Evolutionary conservation across 2,329 filamentous ascomycete genomes (phyloP), one percentile per base, ranked within the genome.

Genomic region (Endothia cerciana): DNA sequence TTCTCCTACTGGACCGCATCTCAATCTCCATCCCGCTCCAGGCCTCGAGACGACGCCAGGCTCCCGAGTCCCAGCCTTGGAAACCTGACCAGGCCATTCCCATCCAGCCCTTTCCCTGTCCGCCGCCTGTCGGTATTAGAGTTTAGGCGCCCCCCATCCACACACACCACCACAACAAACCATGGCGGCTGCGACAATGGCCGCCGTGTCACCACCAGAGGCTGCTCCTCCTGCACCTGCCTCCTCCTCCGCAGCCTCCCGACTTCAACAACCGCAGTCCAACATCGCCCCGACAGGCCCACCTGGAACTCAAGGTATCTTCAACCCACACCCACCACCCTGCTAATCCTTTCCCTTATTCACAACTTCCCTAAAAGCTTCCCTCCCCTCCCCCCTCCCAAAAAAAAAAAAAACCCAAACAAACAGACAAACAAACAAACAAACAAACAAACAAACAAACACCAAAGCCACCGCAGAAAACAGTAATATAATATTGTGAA

Each of bases 241-340:
- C 30, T 43, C 40, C 15, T 58, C 55, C 6, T 4, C 55, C 11
- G 13, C 55, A 11, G 33, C 22, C 47, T 55, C 25, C 8, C 51
- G 28, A 13, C 51, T 33, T 15, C 51, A 55, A 33, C 51, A 30
- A 55, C 40, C n/a, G 19, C 10, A 22, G 19, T 40, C 56, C 7
- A 38, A 19, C 15, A n/a, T 30, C 38, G 22, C 36, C 55, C 36
- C 53, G 7, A 4, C 55, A 28, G 55, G 55, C 36, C 36, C 13
- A 33, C 36, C 38, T 43, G 69, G 72, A 58, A 69, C 71, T 62
- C 67, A 72, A 75, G 75, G 75, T 76, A 75, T 72, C 65, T 70
- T 70, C 58, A 68, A 40, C 53, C 11, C n/a, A 38, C 19, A 40
- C n/a, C 25, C 47, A 40, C 17, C 19, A 38, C 15, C 33, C 13